phyloP scores from a whole-genome alignment of 495 filamentous ascomycete species.

The Clohesyomyces aquaticus region DNA sequence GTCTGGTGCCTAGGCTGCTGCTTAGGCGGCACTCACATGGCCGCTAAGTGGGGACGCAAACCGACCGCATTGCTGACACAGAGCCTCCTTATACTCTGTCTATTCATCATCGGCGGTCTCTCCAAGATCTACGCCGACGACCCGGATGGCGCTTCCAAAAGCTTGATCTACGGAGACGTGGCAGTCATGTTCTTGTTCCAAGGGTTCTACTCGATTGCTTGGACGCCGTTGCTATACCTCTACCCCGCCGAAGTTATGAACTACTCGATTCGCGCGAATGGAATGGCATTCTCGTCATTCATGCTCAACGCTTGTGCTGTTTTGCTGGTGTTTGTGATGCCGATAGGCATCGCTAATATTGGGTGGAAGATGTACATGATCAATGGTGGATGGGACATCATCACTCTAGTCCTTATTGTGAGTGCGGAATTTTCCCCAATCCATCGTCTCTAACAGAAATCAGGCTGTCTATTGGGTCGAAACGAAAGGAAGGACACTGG shows the following conservation, averaged over 20 bases:
- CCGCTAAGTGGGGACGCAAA: conserved; percentile 51
- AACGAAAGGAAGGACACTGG: conserved; percentile 26
- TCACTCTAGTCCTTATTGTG: conserved; percentile 37
- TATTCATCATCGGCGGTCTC: conserved; percentile 57
- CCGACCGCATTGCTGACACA: conserved; percentile 51
- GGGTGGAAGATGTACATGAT: conserved; percentile 44
- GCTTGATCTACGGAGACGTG: conserved; percentile 22
- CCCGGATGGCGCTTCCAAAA: conserved; percentile 43
- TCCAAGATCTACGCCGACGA: conserved; percentile 55
- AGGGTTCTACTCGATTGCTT: conserved; percentile 62
- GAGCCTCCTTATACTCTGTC: conserved; percentile 47
- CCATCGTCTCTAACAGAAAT: too few relatives aligned
- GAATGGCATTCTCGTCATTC: conserved; percentile 39
- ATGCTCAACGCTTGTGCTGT: conserved; percentile 55
- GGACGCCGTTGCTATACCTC: conserved; percentile 62
- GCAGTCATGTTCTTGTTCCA: conserved; percentile 56
- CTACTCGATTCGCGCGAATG: conserved; percentile 43
- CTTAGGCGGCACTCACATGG: conserved; percentile 39
- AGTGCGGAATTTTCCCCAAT: too few relatives aligned
- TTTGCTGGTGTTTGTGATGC: conserved; percentile 55
- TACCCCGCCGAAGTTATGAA: conserved; percentile 60
- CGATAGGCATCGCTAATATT: conserved; percentile 48
- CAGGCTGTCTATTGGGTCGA: conserved; percentile 44
- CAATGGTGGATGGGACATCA: conserved; percentile 39
- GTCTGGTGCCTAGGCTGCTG: conserved; percentile 44